Conservation (phyloP, 495 filamentous ascomycete species). For the Penicillium subrubescens region DNA sequence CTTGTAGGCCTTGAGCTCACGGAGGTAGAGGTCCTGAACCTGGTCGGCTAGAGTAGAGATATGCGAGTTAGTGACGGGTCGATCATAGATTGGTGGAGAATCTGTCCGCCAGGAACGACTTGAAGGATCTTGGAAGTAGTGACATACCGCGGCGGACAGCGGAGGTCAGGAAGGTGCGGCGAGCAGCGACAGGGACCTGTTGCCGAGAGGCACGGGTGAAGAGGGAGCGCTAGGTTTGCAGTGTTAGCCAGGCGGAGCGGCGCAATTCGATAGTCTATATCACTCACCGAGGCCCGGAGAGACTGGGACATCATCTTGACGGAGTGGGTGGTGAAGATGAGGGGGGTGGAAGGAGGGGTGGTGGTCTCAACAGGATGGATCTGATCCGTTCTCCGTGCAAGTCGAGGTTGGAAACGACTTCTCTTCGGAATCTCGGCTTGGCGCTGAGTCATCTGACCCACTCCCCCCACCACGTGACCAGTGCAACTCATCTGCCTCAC, state of each 20-base stretch:
- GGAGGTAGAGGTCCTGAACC: conserved; percentile 95
- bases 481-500: background rate
- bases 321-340: conserved; percentile 30
- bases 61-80: conserved; percentile 20
- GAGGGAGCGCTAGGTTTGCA: conserved; percentile 68
- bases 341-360: conserved; percentile 23
- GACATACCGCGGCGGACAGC: conserved; percentile 46
- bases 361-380: conserved; percentile 37
- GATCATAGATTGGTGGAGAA: background rate
- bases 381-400: conserved; percentile 37
- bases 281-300: conserved; percentile 67
- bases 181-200: conserved; percentile 64
- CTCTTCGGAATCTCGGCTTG: conserved; percentile 35
- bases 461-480: conserved; percentile 18
- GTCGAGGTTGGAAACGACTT: conserved; percentile 40
- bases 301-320: conserved; percentile 68
- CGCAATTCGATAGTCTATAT: conserved; percentile 4
- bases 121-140: background rate
- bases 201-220: conserved; percentile 76
- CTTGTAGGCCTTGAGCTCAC: conserved; percentile 93
- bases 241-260: conserved; percentile 21
- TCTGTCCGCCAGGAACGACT: background rate
- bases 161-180: conserved; percentile 76
- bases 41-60: conserved; percentile 70
- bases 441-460: conserved; percentile 28